A percentile compares a stretch with the other conserved stretches of the same genome.
These are phyloP conservation scores for Torulaspora indica DNA, from an alignment of 805 yeast genomes.

Conservation along the genomic window DNA sequence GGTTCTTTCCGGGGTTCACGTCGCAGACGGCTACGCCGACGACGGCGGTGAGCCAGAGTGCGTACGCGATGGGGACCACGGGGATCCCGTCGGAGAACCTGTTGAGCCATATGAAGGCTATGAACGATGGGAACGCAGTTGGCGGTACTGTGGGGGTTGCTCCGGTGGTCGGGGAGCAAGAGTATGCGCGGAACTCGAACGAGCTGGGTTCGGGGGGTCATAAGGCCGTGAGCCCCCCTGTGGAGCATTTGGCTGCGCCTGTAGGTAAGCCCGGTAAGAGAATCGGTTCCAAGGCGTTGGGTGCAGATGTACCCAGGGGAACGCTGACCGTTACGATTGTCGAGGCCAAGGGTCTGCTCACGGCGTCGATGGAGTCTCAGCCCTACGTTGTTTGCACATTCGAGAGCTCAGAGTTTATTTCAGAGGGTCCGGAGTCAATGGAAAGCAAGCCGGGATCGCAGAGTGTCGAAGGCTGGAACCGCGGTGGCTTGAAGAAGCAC, in stretches of 20 bases:
- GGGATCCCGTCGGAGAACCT: conserved; percentile 40
- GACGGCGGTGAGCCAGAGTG: conserved; percentile 58
- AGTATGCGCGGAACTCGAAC: neutral
- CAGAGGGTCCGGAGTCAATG: conserved; percentile 62
- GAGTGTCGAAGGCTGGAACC: conserved; percentile 10
- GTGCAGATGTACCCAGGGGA: conserved; percentile 59
- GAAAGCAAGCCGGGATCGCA: conserved; percentile 32
- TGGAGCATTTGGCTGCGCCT: conserved; percentile 2
- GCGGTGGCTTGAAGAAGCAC: conserved; percentile 29
- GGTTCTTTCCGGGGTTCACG: conserved; percentile 36
- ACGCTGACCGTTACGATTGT: conserved; percentile 74
- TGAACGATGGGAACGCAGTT: conserved; percentile 15
- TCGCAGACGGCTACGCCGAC: conserved; percentile 57
- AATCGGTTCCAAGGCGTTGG: conserved; percentile 7
- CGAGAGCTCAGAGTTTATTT: conserved; percentile 85
- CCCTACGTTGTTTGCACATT: conserved; percentile 91
- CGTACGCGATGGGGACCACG: conserved; percentile 68
- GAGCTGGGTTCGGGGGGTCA: neutral
- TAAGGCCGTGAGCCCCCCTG: neutral
- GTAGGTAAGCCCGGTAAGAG: neutral
- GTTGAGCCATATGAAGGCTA: conserved; percentile 32
- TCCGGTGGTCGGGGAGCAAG: neutral
- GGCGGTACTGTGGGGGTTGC: neutral
- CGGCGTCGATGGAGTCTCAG: conserved; percentile 52
- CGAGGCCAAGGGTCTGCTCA: conserved; percentile 68